These are phyloP conservation scores for Oryza glaberrima DNA, from an alignment of 176 grass and related monocot genomes.

Conservation along the genomic window DNA sequence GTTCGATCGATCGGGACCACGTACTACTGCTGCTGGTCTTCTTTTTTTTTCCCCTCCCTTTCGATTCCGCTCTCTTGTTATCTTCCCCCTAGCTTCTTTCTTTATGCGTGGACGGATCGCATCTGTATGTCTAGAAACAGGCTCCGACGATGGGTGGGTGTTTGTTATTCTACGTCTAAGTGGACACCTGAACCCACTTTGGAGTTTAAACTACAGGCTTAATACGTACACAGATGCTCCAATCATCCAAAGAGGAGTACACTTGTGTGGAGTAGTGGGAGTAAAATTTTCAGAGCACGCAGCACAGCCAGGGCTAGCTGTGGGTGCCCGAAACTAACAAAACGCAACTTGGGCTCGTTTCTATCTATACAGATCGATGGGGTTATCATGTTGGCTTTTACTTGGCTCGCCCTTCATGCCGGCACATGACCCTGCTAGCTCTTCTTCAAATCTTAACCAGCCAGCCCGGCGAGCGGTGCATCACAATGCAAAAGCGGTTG, in stretches of 20 bases:
- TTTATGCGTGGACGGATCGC: conserved; percentile 25
- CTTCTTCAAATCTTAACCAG: no score
- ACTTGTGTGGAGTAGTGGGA: not conserved
- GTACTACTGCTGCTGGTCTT: conserved; percentile 21
- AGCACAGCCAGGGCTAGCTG: not conserved
- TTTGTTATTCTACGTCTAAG: not conserved
- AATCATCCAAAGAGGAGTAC: not conserved
- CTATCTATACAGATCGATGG: conserved; percentile 22
- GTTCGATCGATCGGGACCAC: conserved; percentile 33
- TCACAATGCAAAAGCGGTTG: conserved; percentile 39
- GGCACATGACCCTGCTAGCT: conserved; percentile 44
- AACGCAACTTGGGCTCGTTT: not conserved
- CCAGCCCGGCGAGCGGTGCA: not conserved
- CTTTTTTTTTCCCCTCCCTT: not conserved
- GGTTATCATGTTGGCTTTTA: conserved; percentile 46
- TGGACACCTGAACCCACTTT: not conserved
- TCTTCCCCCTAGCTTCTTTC: conserved; percentile 1
- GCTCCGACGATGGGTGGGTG: not conserved
- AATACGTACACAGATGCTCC: not conserved
- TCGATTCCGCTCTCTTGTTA: not conserved
- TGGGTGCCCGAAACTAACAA: not conserved
- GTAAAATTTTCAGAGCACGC: not conserved
- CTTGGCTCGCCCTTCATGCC: conserved; percentile 30
- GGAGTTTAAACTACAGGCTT: not conserved
- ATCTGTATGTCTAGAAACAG: not conserved